A percentile compares a stretch with the other conserved stretches of the same genome.
phyloP scores from a whole-genome alignment of 768 basidiomycete genomes.

The Clathrus columnatus region DNA sequence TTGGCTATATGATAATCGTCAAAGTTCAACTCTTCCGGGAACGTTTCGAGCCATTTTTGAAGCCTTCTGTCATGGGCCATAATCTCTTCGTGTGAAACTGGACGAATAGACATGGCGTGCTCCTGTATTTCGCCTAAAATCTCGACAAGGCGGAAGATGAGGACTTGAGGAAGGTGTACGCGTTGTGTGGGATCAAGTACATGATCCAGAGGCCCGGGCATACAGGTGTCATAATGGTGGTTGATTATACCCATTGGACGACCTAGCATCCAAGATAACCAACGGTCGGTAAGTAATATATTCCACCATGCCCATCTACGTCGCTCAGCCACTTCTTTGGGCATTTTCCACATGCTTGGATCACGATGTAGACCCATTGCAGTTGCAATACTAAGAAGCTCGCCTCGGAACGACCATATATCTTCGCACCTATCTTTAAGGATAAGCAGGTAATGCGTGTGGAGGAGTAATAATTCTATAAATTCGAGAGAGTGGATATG shows the following conservation, averaged over 20 bases:
- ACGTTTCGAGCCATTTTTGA: conserved; percentile 66
- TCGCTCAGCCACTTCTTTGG: conserved; percentile 60
- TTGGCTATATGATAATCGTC: conserved; percentile 70
- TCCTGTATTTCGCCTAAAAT: conserved; percentile 82
- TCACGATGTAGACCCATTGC: conserved; percentile 85
- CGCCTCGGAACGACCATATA: conserved; percentile 68
- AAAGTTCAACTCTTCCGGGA: conserved; percentile 64
- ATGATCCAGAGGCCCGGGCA: conserved; percentile 62
- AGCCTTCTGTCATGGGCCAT: conserved; percentile 64
- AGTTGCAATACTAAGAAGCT: conserved; percentile 63
- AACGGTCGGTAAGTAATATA: conserved; percentile 71
- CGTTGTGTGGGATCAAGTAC: conserved; percentile 54
- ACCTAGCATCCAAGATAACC: conserved; percentile 86
- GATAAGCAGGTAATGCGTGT: conserved; percentile 64
- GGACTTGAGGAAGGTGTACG: conserved; percentile 65
- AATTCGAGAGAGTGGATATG: conserved; percentile 61
- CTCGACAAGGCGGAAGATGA: conserved; percentile 67
- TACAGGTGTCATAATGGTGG: conserved; percentile 75
- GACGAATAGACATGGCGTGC: conserved; percentile 69
- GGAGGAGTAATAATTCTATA: conserved; percentile 63
- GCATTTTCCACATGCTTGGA: conserved; percentile 71
- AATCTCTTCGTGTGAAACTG: conserved; percentile 69
- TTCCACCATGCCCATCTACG: conserved; percentile 91
- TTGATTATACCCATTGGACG: conserved; percentile 67
- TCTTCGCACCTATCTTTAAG: conserved; percentile 72